Evolutionary conservation across 2,329 filamentous ascomycete species (phyloP), one percentile per base, ranked within the genome.

Genomic region (Domatiomyces catenatus): DNA sequence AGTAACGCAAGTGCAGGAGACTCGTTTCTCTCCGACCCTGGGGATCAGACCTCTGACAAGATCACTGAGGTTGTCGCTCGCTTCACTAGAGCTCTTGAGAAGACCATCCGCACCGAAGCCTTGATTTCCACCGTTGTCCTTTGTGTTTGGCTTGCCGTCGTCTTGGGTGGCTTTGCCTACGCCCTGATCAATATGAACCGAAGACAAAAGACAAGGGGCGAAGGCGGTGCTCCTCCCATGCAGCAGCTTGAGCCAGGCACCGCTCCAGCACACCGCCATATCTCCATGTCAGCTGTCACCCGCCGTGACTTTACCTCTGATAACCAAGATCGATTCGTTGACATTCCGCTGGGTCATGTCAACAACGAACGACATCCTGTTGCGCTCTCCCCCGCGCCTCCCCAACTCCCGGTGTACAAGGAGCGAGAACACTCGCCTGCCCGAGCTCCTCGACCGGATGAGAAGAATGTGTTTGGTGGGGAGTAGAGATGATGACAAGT

Each of bases 1-100:
- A 64, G 67, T 48, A 67, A 68, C 50, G 64, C 75, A 45, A 76
- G 75, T 39, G 68, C 82, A 52, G 64, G 69, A 5, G 71, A 76
- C 48, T 73, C 82, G 48, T 92, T 96, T 65, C 78, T 96, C 46
- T 75, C 86, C n/a, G 79, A 83, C 53, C 81, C 88, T 0, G 80
- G 80, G 26, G 77, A 76, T 56, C 76, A 80, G 51, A 82, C 88
- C 6, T 81, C 80, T 42, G 86, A 95, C 67, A 84, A 89, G 62
- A 84, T 96, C 59, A 85, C 82, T 15, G 80, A 75, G 53, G 85
- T 87, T 19, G 77, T 96, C 43, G 64, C 76, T 51, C 76, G 80
- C 56, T 82, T 95, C 52, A 77, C 81, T 24, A 68, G 75, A 53
- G 79, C 79, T 63, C 71, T 96, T 19, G 71, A 77, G 60, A 75